A percentile compares a stretch with the other conserved stretches of the same genome.
These are phyloP conservation scores for Articulospora tetracladia DNA, from an alignment of 495 filamentous ascomycete genomes.

Conservation along the genomic window DNA sequence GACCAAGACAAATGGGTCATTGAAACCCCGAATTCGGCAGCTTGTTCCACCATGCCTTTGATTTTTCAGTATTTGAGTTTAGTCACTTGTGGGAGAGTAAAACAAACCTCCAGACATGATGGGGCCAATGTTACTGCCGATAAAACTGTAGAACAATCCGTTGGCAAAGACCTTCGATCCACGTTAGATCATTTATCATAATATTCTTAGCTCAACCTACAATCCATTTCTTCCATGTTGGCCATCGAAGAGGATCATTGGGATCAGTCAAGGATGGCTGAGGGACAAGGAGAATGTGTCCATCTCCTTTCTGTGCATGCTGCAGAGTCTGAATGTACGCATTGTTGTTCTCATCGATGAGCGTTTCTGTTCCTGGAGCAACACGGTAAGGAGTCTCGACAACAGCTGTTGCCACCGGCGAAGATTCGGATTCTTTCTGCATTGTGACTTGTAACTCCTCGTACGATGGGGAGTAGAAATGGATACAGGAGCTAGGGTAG, in stretches of 20 bases:
- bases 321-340: constrained; percentile 4
- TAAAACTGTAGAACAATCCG: neutral
- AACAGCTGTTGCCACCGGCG: neutral
- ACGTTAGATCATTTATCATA: neutral
- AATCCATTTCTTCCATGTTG: constrained; percentile 26
- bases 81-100: neutral
- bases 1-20: constrained; percentile 7
- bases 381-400: neutral
- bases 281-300: constrained; percentile 29
- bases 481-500: neutral
- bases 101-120: constrained; percentile 15
- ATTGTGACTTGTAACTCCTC: neutral
- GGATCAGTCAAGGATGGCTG: constrained; percentile 29
- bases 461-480: neutral
- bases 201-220: constrained; percentile 1
- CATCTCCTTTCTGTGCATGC: constrained; percentile 11
- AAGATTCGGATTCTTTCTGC: neutral
- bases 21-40: neutral
- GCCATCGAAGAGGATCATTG: constrained; percentile 35
- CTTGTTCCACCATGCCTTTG: constrained; percentile 7
- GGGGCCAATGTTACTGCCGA: constrained; percentile 5
- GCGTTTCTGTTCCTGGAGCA: constrained; percentile 11
- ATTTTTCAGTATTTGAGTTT: neutral
- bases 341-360: constrained; percentile 7
- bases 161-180: neutral